Base-by-base conservation (phyloP, 768 basidiomycete genomes). In the Mycena albidolilacea region DNA sequence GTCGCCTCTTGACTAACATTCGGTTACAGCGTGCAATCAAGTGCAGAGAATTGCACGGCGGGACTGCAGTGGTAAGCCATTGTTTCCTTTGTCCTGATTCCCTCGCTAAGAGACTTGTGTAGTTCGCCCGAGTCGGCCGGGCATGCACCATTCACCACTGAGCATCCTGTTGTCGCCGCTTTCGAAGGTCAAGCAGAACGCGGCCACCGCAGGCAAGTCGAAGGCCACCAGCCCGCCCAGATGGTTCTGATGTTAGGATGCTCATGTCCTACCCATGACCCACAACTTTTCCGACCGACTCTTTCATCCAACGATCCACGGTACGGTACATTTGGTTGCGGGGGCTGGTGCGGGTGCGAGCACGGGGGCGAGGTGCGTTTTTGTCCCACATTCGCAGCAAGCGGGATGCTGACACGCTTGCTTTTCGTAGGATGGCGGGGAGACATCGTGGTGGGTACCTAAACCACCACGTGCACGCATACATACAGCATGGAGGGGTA, bases 31-130 rank as follows among this genome's bases (percentile, higher is more conserved):
- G 89, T 93, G n/a, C 95, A 97, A 87, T 94, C 74, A 95, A 95
- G 79, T 97, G 95, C 77, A 95, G 95, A n/a, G 95, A 97, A 78
- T 89, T 58, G 95, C 95, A 14, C 95, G 95, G 11, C 85, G 87
- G 65, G 92, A 96, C 80, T 96, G 95, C 77, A 94, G 93, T 23
- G 67, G 48, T 50, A n/a, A 6, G 48, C n/a, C 19, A 7, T 50
- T 50, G 7, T 19, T 48, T 48, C 17, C 6, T 17, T 17, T 15
- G 11, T 48, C 15, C 19, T 17, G 19, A 9, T 50, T 50, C 7
- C 19, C 17, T n/a, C n/a, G 7, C 48, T 50, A 19, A 50, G 2
- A 23, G 23, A 23, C 23, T 1, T 2, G 23, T 50, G 19, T n/a
- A 50, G 48, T 90, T n/a, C 89, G 88, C 48, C 84, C 86, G 23